Evolutionary conservation across 129 eudicot species (phyloP).

Genomic region (Flaveria sonorensis): DNA sequence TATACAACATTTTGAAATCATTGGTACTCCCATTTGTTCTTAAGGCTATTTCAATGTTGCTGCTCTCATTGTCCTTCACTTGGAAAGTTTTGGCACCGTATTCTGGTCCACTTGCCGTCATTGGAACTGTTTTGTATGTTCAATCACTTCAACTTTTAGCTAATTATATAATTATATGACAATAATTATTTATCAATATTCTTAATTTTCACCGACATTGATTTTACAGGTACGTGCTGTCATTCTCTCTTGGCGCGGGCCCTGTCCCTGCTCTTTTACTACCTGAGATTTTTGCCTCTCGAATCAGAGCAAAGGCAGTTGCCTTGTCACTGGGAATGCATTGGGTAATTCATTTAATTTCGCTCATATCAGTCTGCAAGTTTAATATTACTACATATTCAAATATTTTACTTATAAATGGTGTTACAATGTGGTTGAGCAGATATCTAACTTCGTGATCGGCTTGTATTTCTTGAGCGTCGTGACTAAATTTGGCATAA

Average conservation of each 20-base stretch:
- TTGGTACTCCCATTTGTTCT: constrained; percentile 6
- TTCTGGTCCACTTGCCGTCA: constrained; percentile 85
- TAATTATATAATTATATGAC: background rate
- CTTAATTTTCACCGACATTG: background rate
- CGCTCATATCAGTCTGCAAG: background rate
- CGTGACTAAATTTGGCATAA: constrained; percentile 78
- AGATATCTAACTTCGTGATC: constrained; percentile 88
- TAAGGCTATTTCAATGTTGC: constrained; percentile 90
- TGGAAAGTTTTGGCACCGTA: constrained; percentile 87
- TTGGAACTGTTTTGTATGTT: constrained; percentile 87
- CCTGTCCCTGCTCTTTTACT: constrained; percentile 96
- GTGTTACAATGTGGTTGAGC: constrained; percentile 29
- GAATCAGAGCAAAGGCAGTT: constrained; percentile 96
- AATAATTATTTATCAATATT: background rate
- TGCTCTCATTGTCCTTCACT: constrained; percentile 79
- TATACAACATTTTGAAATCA: background rate
- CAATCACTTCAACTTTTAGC: constrained; percentile 1
- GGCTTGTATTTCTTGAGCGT: constrained; percentile 95
- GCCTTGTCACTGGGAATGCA: constrained; percentile 92
- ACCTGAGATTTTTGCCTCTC: constrained; percentile 92
- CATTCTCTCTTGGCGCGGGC: constrained; percentile 96
- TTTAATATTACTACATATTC: background rate
- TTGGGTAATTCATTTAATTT: constrained; percentile 60
- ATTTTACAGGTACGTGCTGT: constrained; percentile 68
- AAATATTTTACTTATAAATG: constrained; percentile 16